These are phyloP conservation scores for Colletotrichum karsti DNA, from an alignment of 2,329 filamentous ascomycete species.

Conservation along the genomic window DNA sequence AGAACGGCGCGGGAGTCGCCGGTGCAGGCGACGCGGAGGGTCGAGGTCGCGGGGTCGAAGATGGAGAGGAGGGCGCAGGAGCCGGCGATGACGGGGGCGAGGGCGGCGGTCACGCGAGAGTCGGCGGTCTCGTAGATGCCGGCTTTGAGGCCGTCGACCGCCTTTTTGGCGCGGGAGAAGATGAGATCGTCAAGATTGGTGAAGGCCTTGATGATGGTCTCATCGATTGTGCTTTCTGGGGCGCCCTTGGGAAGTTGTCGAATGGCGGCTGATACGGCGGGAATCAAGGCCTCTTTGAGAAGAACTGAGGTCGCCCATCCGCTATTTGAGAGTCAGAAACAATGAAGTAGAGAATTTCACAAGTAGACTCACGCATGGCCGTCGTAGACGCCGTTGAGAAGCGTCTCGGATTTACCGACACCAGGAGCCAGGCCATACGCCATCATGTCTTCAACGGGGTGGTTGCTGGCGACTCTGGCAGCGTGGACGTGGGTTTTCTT, in stretches of 20 bases:
- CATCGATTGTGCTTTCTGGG: slow-evolving; percentile 55
- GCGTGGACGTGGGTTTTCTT: slow-evolving; percentile 39
- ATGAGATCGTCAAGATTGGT: slow-evolving; percentile 65
- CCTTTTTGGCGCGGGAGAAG: slow-evolving; percentile 45
- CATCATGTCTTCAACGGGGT: slow-evolving; percentile 46
- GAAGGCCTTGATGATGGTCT: slow-evolving; percentile 66
- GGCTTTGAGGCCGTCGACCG: slow-evolving; percentile 37
- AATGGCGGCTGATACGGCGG: slow-evolving; percentile 48
- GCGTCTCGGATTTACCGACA: slow-evolving; percentile 34
- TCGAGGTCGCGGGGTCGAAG: slow-evolving; percentile 62
- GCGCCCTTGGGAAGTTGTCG: slow-evolving; percentile 41
- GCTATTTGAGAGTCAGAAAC: slow-evolving; percentile 28
- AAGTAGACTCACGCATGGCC: slow-evolving; percentile 53
- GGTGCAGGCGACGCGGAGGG: slow-evolving; percentile 69
- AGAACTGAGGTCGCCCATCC: slow-evolving; percentile 51
- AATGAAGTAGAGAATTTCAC: no score
- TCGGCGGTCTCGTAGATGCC: slow-evolving; percentile 28
- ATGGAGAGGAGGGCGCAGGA: slow-evolving; percentile 72
- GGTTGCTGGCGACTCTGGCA: slow-evolving; percentile 43
- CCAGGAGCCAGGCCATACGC: slow-evolving; percentile 40
- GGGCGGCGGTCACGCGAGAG: slow-evolving; percentile 18
- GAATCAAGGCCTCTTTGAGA: slow-evolving; percentile 50
- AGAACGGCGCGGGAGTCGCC: slow-evolving; percentile 75
- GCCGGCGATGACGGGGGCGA: slow-evolving; percentile 53
- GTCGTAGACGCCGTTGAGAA: slow-evolving; percentile 54